Percentiles rank a stretch among this genome's conserved stretches.
phyloP scores from a whole-genome alignment of 1,284 basidiomycete species.

The Apiotrichum veenhuisii region DNA sequence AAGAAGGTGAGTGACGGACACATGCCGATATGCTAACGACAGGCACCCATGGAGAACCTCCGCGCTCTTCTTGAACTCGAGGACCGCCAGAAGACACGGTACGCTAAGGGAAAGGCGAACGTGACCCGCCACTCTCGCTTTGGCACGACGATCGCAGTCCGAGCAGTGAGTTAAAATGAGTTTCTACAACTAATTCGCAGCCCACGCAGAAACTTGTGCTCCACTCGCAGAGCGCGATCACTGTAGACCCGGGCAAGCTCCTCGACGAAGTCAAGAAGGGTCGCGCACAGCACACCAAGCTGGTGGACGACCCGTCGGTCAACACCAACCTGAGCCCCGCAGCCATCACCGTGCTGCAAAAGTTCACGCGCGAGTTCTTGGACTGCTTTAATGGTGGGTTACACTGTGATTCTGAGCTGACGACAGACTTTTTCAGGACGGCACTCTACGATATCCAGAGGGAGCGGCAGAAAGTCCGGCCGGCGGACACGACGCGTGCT shows the following conservation, averaged over 20 bases:
- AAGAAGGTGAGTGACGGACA: constrained; percentile 56
- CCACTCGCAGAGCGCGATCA: constrained; percentile 77
- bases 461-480: constrained; percentile 80
- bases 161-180: constrained; percentile 51
- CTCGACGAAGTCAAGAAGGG: constrained; percentile 74
- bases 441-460: constrained; percentile 88
- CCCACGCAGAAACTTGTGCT: constrained; percentile 56
- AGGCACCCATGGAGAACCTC: constrained; percentile 63
- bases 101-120: constrained; percentile 46
- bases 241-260: constrained; percentile 65
- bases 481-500: constrained; percentile 81
- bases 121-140: constrained; percentile 84
- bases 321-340: constrained; percentile 57
- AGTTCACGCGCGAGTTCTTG: constrained; percentile 67
- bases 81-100: constrained; percentile 58
- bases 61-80: constrained; percentile 69
- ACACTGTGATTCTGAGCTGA: constrained; percentile 1
- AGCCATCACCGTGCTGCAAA: constrained; percentile 64
- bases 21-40: not conserved
- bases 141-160: constrained; percentile 82
- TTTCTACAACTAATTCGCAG: not conserved
- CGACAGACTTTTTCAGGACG: constrained; percentile 70
- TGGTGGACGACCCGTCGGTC: constrained; percentile 52
- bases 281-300: constrained; percentile 60
- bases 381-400: constrained; percentile 78